Evolutionary conservation across 2,329 filamentous ascomycete species (phyloP).

Genomic region (Onygena corvina): DNA sequence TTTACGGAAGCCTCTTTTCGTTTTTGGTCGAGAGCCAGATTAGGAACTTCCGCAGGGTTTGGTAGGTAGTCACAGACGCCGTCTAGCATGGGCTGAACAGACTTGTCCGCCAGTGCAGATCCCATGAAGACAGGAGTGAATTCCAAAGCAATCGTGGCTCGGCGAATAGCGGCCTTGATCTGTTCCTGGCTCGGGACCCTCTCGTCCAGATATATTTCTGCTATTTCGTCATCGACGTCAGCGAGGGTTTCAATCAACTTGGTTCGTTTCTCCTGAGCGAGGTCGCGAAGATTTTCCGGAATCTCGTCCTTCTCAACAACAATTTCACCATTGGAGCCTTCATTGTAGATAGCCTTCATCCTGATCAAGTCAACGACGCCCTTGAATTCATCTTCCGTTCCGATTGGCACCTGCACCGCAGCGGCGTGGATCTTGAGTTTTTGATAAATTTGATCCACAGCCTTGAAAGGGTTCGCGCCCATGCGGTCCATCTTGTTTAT

Average conservation of each 20-base stretch:
- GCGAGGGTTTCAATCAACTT: slow-evolving; percentile 88
- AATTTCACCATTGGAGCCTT: slow-evolving; percentile 67
- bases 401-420: slow-evolving; percentile 89
- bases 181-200: slow-evolving; percentile 63
- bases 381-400: slow-evolving; percentile 77
- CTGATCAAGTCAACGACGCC: slow-evolving; percentile 86
- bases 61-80: slow-evolving; percentile 93
- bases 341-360: slow-evolving; percentile 89
- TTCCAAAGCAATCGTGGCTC: slow-evolving; percentile 76
- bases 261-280: slow-evolving; percentile 70
- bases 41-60: slow-evolving; percentile 79
- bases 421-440: slow-evolving; percentile 90
- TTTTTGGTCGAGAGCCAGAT: slow-evolving; percentile 74
- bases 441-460: slow-evolving; percentile 90
- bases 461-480: slow-evolving; percentile 96
- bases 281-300: slow-evolving; percentile 61
- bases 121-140: slow-evolving; percentile 97
- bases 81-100: slow-evolving; percentile 91
- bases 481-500: slow-evolving; percentile 99
- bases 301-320: slow-evolving; percentile 68
- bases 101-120: slow-evolving; percentile 86
- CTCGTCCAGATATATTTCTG: slow-evolving; percentile 87
- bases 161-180: slow-evolving; percentile 83
- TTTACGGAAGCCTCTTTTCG: slow-evolving; percentile 68
- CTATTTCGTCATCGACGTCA: slow-evolving; percentile 96